Evolutionary conservation across 768 basidiomycete genomes (phyloP), one percentile per base, ranked within the genome.

Genomic region (Polyporus arcularius): DNA sequence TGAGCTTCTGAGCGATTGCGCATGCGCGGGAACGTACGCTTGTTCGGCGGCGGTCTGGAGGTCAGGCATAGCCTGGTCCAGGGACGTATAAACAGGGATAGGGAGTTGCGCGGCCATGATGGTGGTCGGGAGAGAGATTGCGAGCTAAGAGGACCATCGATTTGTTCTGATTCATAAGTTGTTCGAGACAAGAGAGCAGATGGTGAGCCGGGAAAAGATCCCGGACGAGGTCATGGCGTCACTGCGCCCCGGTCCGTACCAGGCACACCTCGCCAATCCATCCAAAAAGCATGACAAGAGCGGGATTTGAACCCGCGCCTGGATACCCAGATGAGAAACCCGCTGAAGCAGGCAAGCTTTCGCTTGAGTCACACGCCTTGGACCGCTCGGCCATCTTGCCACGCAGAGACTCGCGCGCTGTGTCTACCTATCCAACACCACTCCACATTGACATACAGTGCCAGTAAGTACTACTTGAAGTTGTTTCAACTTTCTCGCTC

Each of bases 321-420:
- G 67, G 67, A 64, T 68, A 68, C 67, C 67, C 67, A 66, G 67
- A 68, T 68, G 67, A 68, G 67, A 68, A 68, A 66, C 67, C 67
- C 59, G 56, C 63, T 42, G 18, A 31, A 57, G 62, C 63, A 65
- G 67, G 67, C 63, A 68, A 68, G 67, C 67, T 68, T 68, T 74
- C 72, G 78, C 80, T 81, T 82, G 81, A 82, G 80, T 82, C 81
- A 81, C 81, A 82, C 82, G 81, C 81, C 82, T 80, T 82, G 76
- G 80, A 82, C 81, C 82, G 78, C 82, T 82, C 81, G 81, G 82
- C 81, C 82, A 82, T 81, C 79, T 80, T 80, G 79, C 79, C 79
- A 32, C 69, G 40, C 50, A 38, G 21, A 26, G 21, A 2, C 1
- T 2, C 21, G 21, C 2, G 21, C 21, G 21, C 2, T 2, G 21